Conservation (phyloP, 2,329 filamentous ascomycete genomes). For the Colletotrichum cordylinicola region DNA sequence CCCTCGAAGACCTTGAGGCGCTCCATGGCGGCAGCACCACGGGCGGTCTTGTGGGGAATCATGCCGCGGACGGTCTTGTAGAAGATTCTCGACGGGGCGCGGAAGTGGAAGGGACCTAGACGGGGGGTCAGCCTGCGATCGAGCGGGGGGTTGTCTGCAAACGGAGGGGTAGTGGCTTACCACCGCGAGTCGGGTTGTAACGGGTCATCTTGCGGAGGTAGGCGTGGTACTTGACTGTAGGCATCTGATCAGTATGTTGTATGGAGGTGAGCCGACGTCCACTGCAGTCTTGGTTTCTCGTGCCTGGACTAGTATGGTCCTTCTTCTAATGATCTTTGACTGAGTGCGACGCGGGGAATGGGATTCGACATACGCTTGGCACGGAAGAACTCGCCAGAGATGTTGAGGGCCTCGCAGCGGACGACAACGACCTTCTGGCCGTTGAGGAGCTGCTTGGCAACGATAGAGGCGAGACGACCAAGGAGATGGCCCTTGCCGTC, state of each 20-base stretch:
- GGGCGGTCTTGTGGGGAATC: slow-evolving; percentile 99
- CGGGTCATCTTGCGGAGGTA: slow-evolving; percentile 99
- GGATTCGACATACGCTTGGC: slow-evolving; percentile 88
- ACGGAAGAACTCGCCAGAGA: slow-evolving; percentile 99
- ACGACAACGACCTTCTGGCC: slow-evolving; percentile 99
- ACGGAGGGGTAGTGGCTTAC: slow-evolving; percentile 57
- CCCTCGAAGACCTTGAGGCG: slow-evolving; percentile 99
- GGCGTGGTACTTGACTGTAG: slow-evolving; percentile 98
- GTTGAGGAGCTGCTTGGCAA: slow-evolving; percentile 98
- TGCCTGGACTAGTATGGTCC: neutral
- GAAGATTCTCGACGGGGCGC: slow-evolving; percentile 98
- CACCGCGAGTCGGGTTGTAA: slow-evolving; percentile 99
- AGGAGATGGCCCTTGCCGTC: slow-evolving; percentile 99
- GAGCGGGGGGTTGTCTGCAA: neutral
- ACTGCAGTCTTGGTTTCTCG: neutral
- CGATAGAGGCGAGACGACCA: slow-evolving; percentile 96
- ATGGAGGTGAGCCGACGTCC: neutral
- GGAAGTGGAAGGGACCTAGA: slow-evolving; percentile 98
- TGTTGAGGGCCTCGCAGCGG: slow-evolving; percentile 99
- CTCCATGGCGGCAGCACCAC: slow-evolving; percentile 94
- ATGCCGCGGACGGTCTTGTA: slow-evolving; percentile 99
- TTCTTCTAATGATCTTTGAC: neutral
- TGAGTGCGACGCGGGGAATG: neutral
- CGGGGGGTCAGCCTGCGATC: slow-evolving; percentile 35
- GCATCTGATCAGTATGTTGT: slow-evolving; percentile 49